phyloP scores from a whole-genome alignment of 495 filamentous ascomycete species.

The Penicillium psychrofluorescens region DNA sequence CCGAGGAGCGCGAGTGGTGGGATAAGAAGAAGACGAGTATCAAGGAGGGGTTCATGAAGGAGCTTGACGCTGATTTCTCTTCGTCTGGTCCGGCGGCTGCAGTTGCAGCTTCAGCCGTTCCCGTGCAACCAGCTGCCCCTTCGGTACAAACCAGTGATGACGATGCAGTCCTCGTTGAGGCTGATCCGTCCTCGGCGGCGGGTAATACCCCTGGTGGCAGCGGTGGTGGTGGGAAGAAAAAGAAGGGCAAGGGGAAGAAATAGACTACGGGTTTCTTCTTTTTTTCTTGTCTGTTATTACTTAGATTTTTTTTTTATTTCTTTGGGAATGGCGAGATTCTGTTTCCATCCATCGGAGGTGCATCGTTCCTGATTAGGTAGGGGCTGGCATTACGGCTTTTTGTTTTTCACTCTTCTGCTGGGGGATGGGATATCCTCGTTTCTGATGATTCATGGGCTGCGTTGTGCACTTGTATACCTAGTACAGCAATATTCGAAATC shows the following conservation, averaged over 20 bases:
- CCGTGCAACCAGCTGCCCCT: conserved; percentile 2
- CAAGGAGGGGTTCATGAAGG: conserved; percentile 75
- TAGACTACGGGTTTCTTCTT: too few species aligned
- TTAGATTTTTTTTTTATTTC: conserved; percentile 3
- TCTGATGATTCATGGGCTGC: too few species aligned
- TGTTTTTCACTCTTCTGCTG: too few species aligned
- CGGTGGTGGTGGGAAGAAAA: conserved; percentile 41
- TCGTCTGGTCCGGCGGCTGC: conserved; percentile 2
- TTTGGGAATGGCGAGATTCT: conserved; percentile 2
- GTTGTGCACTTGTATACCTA: too few species aligned
- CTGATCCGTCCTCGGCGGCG: conserved; percentile 43
- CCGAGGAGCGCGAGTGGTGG: conserved; percentile 83
- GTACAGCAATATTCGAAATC: too few species aligned
- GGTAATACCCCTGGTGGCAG: conserved; percentile 15
- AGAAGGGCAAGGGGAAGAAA: conserved; percentile 80
- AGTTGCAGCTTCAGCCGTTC: conserved; percentile 8
- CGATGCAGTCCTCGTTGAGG: conserved; percentile 79
- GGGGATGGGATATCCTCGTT: too few species aligned
- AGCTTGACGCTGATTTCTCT: conserved; percentile 51
- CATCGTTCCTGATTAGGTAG: not conserved
- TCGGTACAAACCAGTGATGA: conserved; percentile 58
- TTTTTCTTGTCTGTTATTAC: conserved; percentile 5
- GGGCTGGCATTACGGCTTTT: not conserved
- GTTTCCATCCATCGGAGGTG: not conserved
- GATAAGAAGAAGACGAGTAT: conserved; percentile 69